Conservation (phyloP, 2,329 filamentous ascomycete species). For the Tolypocladium nubicola region DNA sequence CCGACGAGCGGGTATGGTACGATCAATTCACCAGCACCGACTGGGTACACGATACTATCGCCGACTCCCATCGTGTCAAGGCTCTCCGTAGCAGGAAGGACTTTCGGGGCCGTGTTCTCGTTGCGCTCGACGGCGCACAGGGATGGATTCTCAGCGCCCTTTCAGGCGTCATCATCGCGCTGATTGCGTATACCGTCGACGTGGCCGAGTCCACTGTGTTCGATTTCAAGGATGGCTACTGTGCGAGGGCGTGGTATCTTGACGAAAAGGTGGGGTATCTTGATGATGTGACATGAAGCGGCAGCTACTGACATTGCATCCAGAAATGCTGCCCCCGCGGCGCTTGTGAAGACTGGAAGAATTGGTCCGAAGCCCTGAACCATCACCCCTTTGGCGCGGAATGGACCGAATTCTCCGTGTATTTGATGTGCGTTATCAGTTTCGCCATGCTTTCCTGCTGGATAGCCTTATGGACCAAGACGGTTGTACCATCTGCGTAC, state of each 20-base stretch:
- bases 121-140: conserved; percentile 77
- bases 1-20: conserved; percentile 92
- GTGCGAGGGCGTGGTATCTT: conserved; percentile 57
- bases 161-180: conserved; percentile 76
- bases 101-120: conserved; percentile 65
- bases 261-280: conserved; percentile 49
- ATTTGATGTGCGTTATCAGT: conserved; percentile 58
- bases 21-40: conserved; percentile 97
- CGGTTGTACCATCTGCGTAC: conserved; percentile 80
- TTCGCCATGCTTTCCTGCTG: conserved; percentile 65
- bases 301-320: not conserved
- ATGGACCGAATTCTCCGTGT: conserved; percentile 72
- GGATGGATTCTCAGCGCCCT: conserved; percentile 91
- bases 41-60: conserved; percentile 96
- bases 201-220: conserved; percentile 78
- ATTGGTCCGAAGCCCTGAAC: conserved; percentile 41
- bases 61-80: conserved; percentile 83
- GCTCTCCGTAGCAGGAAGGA: conserved; percentile 72
- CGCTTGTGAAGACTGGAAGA: conserved; percentile 45
- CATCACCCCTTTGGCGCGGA: conserved; percentile 32
- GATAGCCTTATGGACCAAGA: conserved; percentile 83
- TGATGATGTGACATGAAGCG: not conserved
- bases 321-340: conserved; percentile 45
- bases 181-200: conserved; percentile 81
- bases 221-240: conserved; percentile 87